These are phyloP conservation scores for Centaurea solstitialis DNA, from an alignment of 129 eudicot genomes.

Conservation along the genomic window DNA sequence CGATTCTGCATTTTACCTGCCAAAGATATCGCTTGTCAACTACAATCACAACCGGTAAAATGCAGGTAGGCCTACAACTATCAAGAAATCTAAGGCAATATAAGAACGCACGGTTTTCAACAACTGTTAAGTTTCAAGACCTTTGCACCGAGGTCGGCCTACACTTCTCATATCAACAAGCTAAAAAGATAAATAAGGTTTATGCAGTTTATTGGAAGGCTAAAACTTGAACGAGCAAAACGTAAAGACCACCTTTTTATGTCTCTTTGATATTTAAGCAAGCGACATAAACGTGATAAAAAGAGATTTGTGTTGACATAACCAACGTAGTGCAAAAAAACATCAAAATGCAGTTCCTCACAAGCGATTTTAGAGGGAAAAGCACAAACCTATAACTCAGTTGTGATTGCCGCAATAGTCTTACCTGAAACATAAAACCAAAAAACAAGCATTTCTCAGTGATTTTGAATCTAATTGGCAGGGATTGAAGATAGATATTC, in stretches of 20 bases:
- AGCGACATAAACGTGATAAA: slow-evolving; percentile 1
- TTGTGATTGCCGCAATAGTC: slow-evolving; percentile 24
- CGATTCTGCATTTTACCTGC: not conserved
- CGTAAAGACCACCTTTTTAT: not conserved
- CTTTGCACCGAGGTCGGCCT: too few relatives aligned
- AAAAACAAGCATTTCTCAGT: not conserved
- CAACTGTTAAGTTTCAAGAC: too few relatives aligned
- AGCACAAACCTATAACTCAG: slow-evolving; percentile 31
- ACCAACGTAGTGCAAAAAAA: not conserved
- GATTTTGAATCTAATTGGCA: not conserved
- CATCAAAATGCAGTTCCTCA: slow-evolving; percentile 3
- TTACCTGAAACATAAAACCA: slow-evolving; percentile 26
- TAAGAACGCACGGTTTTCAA: not conserved
- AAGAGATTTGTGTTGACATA: slow-evolving; percentile 6
- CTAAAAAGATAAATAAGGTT: not conserved
- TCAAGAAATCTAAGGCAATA: not conserved
- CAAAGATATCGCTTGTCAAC: not conserved
- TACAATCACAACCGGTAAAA: not conserved
- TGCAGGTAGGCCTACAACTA: not conserved
- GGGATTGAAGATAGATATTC: not conserved
- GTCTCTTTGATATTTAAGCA: not conserved
- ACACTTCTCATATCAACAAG: not conserved
- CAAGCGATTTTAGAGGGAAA: not conserved
- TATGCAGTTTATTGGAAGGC: not conserved
- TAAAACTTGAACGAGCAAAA: not conserved